Conservation (phyloP, 768 basidiomycete genomes). For the Mycena maculata region DNA sequence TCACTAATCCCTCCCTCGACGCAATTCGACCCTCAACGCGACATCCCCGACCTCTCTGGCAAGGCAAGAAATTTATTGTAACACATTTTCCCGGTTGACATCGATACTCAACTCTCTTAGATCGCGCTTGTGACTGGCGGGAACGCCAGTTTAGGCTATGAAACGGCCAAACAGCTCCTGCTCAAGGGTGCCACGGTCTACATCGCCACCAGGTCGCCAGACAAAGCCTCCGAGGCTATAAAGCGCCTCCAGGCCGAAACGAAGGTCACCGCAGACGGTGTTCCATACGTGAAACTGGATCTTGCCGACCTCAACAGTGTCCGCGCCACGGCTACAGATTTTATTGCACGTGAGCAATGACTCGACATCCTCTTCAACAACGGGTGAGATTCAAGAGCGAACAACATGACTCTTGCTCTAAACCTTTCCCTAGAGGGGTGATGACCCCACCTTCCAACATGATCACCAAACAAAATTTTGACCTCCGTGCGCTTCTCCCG, state of each 20-base stretch:
- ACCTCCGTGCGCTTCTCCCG: not conserved
- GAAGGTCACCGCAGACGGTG: not conserved
- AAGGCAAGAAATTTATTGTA: not conserved
- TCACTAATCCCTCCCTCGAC: not conserved
- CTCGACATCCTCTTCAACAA: constrained; percentile 5
- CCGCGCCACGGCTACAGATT: not conserved
- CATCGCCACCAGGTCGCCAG: constrained; percentile 5
- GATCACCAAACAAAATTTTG: not conserved
- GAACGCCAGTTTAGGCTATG: not conserved
- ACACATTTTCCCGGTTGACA: not conserved
- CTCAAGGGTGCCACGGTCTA: constrained; percentile 6
- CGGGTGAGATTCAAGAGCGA: not conserved
- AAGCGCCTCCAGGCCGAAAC: constrained; percentile 5
- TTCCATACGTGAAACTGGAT: not conserved
- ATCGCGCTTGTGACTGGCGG: constrained; percentile 2
- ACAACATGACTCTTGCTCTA: not conserved
- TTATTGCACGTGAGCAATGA: not conserved
- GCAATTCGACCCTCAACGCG: not conserved
- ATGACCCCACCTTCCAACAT: not conserved
- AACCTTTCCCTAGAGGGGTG: not conserved
- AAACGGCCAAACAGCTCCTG: constrained; percentile 12
- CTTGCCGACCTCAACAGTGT: constrained; percentile 6
- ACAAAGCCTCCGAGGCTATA: not conserved
- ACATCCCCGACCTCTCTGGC: constrained; percentile 7
- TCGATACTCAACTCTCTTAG: not conserved